A percentile compares a stretch with the other conserved stretches of the same genome.
phyloP scores from a whole-genome alignment of 2,329 filamentous ascomycete species.

The Fusarium subglutinans region DNA sequence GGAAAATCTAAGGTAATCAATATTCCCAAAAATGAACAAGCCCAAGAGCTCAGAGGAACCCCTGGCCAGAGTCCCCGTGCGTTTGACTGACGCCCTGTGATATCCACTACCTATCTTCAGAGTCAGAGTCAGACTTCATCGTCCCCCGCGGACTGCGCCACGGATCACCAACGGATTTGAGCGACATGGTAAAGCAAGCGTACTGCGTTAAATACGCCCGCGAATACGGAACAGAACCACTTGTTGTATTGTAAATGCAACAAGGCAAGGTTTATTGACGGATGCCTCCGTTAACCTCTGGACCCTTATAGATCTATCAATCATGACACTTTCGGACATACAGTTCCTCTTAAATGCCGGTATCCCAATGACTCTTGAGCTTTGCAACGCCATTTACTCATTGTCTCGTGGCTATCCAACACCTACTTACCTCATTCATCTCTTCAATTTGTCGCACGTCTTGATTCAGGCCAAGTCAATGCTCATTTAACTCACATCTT shows the following conservation, averaged over 20 bases:
- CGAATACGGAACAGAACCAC: conserved; percentile 7
- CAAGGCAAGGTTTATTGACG: not conserved
- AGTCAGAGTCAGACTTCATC: not conserved
- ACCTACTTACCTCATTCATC: not conserved
- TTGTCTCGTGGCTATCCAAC: conserved; percentile 1
- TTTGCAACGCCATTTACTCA: not conserved
- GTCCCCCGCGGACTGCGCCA: conserved; percentile 34
- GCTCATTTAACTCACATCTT: not conserved
- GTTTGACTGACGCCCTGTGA: conserved; percentile 2
- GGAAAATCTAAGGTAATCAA: not conserved
- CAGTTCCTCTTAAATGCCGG: conserved; percentile 1
- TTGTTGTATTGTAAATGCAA: not conserved
- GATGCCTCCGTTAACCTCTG: conserved; percentile 4
- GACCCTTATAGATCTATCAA: not conserved
- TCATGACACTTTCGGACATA: not conserved
- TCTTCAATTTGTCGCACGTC: not conserved
- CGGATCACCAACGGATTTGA: conserved; percentile 20
- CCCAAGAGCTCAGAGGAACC: conserved; percentile 2
- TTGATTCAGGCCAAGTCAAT: conserved; percentile 5
- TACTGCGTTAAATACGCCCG: conserved; percentile 14
- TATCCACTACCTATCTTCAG: conserved; percentile 17
- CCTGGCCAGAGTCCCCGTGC: conserved; percentile 11
- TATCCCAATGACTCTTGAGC: not conserved
- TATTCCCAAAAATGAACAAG: conserved; percentile 12
- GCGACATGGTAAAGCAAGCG: conserved; percentile 15